Percentiles rank a stretch among this genome's conserved stretches.
These are phyloP conservation scores for Taphrina betulina DNA, from an alignment of 1,139 yeast genomes.

Conservation along the genomic window DNA sequence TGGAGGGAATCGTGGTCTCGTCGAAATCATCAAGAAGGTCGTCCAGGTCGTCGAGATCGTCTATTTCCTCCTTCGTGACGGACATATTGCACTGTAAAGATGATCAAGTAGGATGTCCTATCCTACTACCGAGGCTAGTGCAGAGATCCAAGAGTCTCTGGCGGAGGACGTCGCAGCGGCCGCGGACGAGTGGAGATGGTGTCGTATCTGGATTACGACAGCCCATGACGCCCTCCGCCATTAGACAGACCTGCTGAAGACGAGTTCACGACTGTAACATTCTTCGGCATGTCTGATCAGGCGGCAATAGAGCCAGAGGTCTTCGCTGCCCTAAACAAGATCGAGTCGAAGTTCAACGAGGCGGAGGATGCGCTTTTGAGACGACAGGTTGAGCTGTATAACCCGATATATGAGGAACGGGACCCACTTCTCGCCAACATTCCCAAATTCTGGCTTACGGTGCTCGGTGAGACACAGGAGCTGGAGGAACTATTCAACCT, in stretches of 20 bases:
- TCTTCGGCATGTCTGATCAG: background rate
- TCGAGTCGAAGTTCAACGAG: slow-evolving; percentile 16
- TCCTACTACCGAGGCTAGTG: too few relatives aligned
- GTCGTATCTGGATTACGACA: too few relatives aligned
- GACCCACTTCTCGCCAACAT: slow-evolving; percentile 41
- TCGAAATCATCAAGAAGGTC: slow-evolving; percentile 33
- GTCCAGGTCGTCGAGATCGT: slow-evolving; percentile 38
- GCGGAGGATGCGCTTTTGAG: slow-evolving; percentile 20
- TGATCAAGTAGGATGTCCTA: too few relatives aligned
- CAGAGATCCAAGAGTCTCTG: too few relatives aligned
- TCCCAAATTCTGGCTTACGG: slow-evolving; percentile 48
- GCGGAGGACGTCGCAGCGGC: too few relatives aligned
- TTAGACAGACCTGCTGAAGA: too few relatives aligned
- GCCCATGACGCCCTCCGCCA: too few relatives aligned
- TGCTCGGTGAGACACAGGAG: slow-evolving; percentile 41
- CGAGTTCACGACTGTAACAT: too few relatives aligned
- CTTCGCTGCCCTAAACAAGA: slow-evolving; percentile 1
- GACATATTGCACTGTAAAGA: too few relatives aligned
- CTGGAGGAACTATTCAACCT: slow-evolving; percentile 43
- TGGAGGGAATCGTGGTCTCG: slow-evolving; percentile 16
- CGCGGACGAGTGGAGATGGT: too few relatives aligned
- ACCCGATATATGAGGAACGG: slow-evolving; percentile 45
- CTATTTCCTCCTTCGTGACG: slow-evolving; percentile 24
- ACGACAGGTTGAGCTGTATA: slow-evolving; percentile 39
- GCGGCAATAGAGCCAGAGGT: slow-evolving; percentile 3